Conservation (phyloP, 2,329 filamentous ascomycete genomes). For the Hypomyces perniciosus region DNA sequence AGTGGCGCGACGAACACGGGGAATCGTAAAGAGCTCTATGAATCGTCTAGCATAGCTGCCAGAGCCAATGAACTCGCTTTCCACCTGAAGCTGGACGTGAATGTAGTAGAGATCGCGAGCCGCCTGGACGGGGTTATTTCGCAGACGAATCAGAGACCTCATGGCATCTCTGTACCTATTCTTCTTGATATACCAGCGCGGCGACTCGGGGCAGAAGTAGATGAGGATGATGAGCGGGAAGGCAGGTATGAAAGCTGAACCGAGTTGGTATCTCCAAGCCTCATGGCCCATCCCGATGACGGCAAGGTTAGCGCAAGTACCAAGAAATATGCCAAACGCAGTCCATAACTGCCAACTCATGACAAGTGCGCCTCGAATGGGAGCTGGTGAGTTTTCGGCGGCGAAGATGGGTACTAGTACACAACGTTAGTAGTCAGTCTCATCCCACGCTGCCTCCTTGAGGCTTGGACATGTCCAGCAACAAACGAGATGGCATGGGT, state of each 20-base stretch:
- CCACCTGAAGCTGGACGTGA: constrained; percentile 57
- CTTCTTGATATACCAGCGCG: constrained; percentile 63
- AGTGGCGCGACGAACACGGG: constrained; percentile 64
- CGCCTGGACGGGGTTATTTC: constrained; percentile 51
- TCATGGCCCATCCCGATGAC: constrained; percentile 26
- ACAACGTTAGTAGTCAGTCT: neutral
- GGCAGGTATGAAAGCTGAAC: constrained; percentile 56
- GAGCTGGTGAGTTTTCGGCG: constrained; percentile 65
- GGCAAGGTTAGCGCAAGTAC: constrained; percentile 55
- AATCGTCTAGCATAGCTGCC: constrained; percentile 58
- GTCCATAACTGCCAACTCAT: constrained; percentile 77
- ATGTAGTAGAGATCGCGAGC: constrained; percentile 59
- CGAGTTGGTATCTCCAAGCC: constrained; percentile 58
- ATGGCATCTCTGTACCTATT: constrained; percentile 56
- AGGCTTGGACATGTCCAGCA: too few species aligned
- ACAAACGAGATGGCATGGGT: too few species aligned
- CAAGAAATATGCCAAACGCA: constrained; percentile 55
- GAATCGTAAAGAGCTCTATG: constrained; percentile 61
- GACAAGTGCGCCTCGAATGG: constrained; percentile 67
- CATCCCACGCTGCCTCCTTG: neutral
- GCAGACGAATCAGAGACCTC: constrained; percentile 45
- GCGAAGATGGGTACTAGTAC: constrained; percentile 65
- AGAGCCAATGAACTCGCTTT: constrained; percentile 43
- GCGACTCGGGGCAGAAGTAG: constrained; percentile 61
- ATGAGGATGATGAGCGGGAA: constrained; percentile 53